phyloP scores from a whole-genome alignment of 768 basidiomycete species.

The Mycena haematopus region DNA sequence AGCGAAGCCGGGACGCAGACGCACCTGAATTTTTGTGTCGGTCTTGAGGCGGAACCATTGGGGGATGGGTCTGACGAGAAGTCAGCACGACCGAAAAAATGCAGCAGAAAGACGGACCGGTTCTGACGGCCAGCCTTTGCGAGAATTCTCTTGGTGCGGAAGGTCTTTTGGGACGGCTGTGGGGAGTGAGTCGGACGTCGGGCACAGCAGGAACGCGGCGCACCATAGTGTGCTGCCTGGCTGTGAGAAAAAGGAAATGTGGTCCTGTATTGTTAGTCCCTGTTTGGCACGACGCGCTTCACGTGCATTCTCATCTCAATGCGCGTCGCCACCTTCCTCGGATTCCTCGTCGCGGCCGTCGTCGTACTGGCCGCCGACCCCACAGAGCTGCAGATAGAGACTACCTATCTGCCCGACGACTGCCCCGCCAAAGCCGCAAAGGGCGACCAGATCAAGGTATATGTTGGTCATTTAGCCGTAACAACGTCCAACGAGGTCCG shows the following conservation, averaged over 20 bases:
- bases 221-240: conserved; percentile 49
- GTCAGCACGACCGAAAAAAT: not conserved
- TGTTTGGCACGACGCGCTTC: conserved; percentile 3
- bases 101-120: conserved; percentile 59
- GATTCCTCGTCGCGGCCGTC: conserved; percentile 53
- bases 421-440: conserved; percentile 61
- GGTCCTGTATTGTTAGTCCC: conserved; percentile 47
- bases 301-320: conserved; percentile 52
- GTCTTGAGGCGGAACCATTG: conserved; percentile 99
- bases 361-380: conserved; percentile 52
- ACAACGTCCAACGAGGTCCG: no score
- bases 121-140: conserved; percentile 97
- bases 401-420: conserved; percentile 61
- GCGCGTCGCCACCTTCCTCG: conserved; percentile 56
- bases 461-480: no score
- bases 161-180: conserved; percentile 98
- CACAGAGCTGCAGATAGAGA: conserved; percentile 65
- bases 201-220: conserved; percentile 27
- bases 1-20: conserved; percentile 27
- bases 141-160: conserved; percentile 95
- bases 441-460: conserved; percentile 69
- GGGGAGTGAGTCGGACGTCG: conserved; percentile 19
- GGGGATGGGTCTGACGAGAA: conserved; percentile 95
- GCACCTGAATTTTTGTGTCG: conserved; percentile 92
- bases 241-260: conserved; percentile 38